Conservation (phyloP, 2,329 filamentous ascomycete species). For the Aspergillus tamarii region DNA sequence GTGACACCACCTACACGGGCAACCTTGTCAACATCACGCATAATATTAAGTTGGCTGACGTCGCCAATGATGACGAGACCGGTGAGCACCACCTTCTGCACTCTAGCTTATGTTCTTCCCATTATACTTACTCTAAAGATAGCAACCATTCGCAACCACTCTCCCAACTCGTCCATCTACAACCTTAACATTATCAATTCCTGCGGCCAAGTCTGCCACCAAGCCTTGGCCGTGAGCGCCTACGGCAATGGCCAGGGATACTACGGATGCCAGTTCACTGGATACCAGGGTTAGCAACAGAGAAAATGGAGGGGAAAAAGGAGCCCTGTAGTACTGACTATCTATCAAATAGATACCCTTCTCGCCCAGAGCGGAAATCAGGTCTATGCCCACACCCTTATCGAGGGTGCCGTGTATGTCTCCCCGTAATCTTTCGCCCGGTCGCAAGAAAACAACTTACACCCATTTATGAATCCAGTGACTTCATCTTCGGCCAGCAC, state of each 20-base stretch:
- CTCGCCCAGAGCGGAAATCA: conserved; percentile 56
- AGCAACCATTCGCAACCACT: conserved; percentile 11
- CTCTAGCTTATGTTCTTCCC: neutral
- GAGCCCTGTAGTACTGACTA: neutral
- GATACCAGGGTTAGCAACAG: conserved; percentile 52
- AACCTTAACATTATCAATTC: conserved; percentile 27
- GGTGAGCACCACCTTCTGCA: conserved; percentile 6
- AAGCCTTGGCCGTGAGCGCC: conserved; percentile 55
- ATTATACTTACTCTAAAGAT: neutral
- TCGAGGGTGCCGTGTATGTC: conserved; percentile 55
- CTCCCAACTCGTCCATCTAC: conserved; percentile 17
- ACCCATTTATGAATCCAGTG: conserved; percentile 26
- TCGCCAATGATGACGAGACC: conserved; percentile 25
- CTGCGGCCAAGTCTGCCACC: conserved; percentile 17
- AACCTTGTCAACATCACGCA: conserved; percentile 62
- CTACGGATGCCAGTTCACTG: conserved; percentile 59
- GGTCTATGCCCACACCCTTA: conserved; percentile 59
- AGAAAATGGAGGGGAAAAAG: neutral
- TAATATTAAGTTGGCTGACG: conserved; percentile 15
- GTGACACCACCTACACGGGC: conserved; percentile 48
- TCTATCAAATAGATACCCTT: conserved; percentile 47
- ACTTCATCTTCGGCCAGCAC: conserved; percentile 63
- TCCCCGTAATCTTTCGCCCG: too few relatives aligned
- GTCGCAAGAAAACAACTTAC: neutral
- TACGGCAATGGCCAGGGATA: conserved; percentile 57